A percentile compares a stretch with the other conserved stretches of the same genome.
These are phyloP conservation scores for Lachnellula arida DNA, from an alignment of 2,329 filamentous ascomycete species.

Conservation along the genomic window DNA sequence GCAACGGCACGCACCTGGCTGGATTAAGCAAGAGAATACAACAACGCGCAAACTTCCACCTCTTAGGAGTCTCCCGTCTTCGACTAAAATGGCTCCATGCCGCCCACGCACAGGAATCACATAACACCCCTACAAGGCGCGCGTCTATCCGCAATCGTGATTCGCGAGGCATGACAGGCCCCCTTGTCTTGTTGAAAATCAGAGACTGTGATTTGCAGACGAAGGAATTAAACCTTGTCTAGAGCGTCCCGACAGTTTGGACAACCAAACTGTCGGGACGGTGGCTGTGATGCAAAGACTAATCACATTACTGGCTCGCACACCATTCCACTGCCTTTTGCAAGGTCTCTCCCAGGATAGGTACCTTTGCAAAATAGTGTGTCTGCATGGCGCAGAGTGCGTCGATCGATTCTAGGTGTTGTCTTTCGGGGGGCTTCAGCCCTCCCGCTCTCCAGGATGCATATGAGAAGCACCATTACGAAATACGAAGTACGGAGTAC, in stretches of 20 bases:
- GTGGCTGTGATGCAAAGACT: constrained; percentile 1
- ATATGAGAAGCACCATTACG: too few species aligned
- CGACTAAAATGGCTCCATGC: neutral
- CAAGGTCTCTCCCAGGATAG: too few species aligned
- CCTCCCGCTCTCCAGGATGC: too few species aligned
- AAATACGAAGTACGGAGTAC: too few species aligned
- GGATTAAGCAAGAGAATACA: neutral
- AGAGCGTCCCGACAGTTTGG: constrained; percentile 7
- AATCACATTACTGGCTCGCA: constrained; percentile 8
- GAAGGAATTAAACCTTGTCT: neutral
- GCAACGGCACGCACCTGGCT: neutral
- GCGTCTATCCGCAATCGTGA: neutral
- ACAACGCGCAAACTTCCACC: neutral
- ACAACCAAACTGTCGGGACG: constrained; percentile 14
- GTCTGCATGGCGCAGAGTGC: neutral
- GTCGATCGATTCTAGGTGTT: too few species aligned
- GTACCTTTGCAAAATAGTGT: neutral
- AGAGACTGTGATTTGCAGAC: neutral
- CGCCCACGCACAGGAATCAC: neutral
- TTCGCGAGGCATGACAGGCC: neutral
- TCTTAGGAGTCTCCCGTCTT: neutral
- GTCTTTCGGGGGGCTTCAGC: too few species aligned
- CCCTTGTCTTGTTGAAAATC: neutral
- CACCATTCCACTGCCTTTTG: neutral
- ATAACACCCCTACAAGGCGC: neutral